Evolutionary conservation across 768 basidiomycete species (phyloP), one percentile per base, ranked within the genome.

Genomic region (Boletus rubescentipes): DNA sequence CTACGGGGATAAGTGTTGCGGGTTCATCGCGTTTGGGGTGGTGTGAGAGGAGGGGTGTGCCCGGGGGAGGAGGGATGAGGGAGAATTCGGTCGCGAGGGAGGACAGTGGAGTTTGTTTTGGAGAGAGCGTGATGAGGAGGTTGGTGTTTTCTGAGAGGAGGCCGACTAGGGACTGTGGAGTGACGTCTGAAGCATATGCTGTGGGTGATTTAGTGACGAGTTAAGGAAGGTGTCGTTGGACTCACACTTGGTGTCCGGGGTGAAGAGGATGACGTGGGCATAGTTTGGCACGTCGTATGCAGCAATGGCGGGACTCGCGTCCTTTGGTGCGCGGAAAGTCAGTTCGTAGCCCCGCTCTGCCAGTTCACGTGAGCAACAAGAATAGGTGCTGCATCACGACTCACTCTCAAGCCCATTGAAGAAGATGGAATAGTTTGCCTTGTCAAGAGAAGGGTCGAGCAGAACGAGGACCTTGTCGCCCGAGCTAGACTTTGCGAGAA

Each of bases 61-160:
- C 86, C 2, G 93, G 89, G 6, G 93, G 91, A 16, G 91, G 89
- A 23, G 92, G 86, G 48, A 93, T 82, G 51, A 98, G 79, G 35
- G 89, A 90, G 77, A 98, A 98, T 75, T 99, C 97, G 45, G 91
- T 71, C 0, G 93, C 91, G 50, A 96, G 81, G 12, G 88, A 82
- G 12, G 84, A 78, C 10, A 95, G 75, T 38, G 89, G 76, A 3
- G 85, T 86, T 72, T 88, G 81, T 73, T 82, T 86, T 61, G 87
- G 75, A 2, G 91, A 88, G 54, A 96, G 81, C 3, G 87, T 83
- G 61, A 97, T 73, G 59, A 99, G 81, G 51, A 98, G 75, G 75
- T 98, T 97, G 51, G 89, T 85, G 56, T 83, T 78, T 55, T 80
- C 79, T 26, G 83, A 75, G 30, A 92, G 75, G 46, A 93, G 82